A percentile compares a stretch with the other conserved stretches of the same genome.
phyloP scores from a whole-genome alignment of 2,329 filamentous ascomycete genomes.

The Penicillium sp. region DNA sequence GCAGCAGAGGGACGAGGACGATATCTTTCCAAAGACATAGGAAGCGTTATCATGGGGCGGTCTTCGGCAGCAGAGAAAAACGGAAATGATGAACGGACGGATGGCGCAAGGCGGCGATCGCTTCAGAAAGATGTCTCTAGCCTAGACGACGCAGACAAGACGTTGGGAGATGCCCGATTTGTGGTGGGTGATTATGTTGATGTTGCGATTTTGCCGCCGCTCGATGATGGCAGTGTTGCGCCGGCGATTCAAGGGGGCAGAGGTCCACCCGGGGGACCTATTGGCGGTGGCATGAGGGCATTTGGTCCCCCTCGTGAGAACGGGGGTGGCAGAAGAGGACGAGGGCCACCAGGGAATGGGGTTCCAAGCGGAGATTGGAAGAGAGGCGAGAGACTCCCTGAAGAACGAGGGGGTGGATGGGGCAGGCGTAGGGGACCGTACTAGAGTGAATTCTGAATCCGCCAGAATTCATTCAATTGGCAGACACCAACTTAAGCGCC shows the following conservation, averaged over 20 bases:
- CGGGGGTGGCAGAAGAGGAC: constrained; percentile 36
- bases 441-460: constrained; percentile 15
- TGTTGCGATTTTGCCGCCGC: constrained; percentile 73
- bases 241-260: constrained; percentile 50
- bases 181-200: constrained; percentile 86
- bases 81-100: constrained; percentile 31
- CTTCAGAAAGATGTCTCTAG: constrained; percentile 39
- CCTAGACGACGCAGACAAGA: constrained; percentile 64
- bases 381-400: constrained; percentile 45
- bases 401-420: constrained; percentile 33
- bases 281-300: constrained; percentile 39
- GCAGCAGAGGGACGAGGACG: constrained; percentile 49
- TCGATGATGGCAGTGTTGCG: constrained; percentile 69
- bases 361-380: constrained; percentile 48
- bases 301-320: constrained; percentile 39
- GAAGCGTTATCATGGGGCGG: constrained; percentile 69
- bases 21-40: constrained; percentile 76
- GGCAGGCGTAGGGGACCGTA: constrained; percentile 41
- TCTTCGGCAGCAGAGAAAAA: constrained; percentile 30
- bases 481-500: neutral
- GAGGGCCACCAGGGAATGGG: constrained; percentile 36
- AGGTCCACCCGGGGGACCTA: constrained; percentile 40
- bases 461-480: neutral
- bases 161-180: constrained; percentile 71
- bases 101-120: constrained; percentile 32